Conservation (phyloP, 257 asterid genomes). For the Salvia rosmarinus region DNA sequence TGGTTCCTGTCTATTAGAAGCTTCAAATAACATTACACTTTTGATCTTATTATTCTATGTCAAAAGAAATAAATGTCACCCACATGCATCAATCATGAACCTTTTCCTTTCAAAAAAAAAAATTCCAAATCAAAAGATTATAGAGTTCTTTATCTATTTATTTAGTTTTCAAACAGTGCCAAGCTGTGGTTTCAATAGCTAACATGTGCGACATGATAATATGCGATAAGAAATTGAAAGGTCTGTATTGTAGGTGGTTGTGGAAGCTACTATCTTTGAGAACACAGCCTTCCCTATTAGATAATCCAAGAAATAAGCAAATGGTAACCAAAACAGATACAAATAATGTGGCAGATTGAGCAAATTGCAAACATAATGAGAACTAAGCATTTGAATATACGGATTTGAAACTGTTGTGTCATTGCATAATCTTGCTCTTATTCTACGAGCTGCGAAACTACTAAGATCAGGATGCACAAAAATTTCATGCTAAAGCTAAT, state of each 20-base stretch:
- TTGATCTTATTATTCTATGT: constrained; percentile 18
- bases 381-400: not conserved
- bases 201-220: no score
- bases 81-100: constrained; percentile 27
- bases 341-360: no score
- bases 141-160: not conserved
- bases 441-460: not conserved
- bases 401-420: not conserved
- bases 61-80: not conserved
- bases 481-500: not conserved
- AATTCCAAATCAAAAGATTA: not conserved
- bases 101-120: no score
- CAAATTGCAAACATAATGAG: not conserved
- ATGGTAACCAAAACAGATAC: not conserved
- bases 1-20: constrained; percentile 18
- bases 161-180: no score
- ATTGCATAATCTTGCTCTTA: constrained; percentile 6
- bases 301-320: no score
- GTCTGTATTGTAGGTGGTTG: no score
- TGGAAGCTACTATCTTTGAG: no score
- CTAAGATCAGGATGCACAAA: not conserved
- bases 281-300: no score
- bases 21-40: constrained; percentile 9
- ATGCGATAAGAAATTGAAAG: no score
- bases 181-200: no score